A percentile compares a stretch with the other conserved stretches of the same genome.
Evolutionary conservation across 2,329 filamentous ascomycete species (phyloP).

Genomic region (Trichoderma koningii): DNA sequence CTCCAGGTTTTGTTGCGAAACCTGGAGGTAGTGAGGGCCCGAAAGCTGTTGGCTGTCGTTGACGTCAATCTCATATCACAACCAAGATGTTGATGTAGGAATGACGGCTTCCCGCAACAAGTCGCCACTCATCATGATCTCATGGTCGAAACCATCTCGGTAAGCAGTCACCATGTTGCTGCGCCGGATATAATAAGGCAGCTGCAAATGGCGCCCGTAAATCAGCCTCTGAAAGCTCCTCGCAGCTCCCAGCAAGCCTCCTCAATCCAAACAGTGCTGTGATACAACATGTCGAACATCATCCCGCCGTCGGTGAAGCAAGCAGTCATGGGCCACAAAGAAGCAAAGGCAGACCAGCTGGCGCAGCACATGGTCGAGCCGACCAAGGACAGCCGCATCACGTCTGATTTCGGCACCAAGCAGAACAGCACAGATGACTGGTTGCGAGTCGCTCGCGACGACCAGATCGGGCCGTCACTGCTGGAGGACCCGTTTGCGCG

Average conservation of each 20-base stretch:
- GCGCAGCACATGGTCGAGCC: slow-evolving; percentile 60
- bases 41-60: not conserved
- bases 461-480: slow-evolving; percentile 66
- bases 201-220: too few species aligned
- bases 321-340: slow-evolving; percentile 41
- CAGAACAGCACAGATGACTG: slow-evolving; percentile 75
- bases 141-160: not conserved
- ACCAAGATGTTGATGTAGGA: slow-evolving; percentile 13
- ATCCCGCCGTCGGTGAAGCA: slow-evolving; percentile 24
- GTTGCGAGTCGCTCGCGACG: slow-evolving; percentile 64
- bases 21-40: too few species aligned
- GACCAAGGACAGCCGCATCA: slow-evolving; percentile 61
- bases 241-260: not conserved
- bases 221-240: too few species aligned
- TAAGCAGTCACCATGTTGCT: too few species aligned
- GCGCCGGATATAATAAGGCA: too few species aligned
- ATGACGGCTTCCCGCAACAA: too few species aligned
- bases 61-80: slow-evolving; percentile 24
- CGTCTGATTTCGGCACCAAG: slow-evolving; percentile 76
- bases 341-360: slow-evolving; percentile 64
- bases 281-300: slow-evolving; percentile 14
- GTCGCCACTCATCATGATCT: not conserved
- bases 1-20: not conserved
- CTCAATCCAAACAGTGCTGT: not conserved
- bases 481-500: slow-evolving; percentile 72